Base-by-base conservation (phyloP, 176 grass and related monocot species). In the Rhynchospora breviuscula region DNA sequence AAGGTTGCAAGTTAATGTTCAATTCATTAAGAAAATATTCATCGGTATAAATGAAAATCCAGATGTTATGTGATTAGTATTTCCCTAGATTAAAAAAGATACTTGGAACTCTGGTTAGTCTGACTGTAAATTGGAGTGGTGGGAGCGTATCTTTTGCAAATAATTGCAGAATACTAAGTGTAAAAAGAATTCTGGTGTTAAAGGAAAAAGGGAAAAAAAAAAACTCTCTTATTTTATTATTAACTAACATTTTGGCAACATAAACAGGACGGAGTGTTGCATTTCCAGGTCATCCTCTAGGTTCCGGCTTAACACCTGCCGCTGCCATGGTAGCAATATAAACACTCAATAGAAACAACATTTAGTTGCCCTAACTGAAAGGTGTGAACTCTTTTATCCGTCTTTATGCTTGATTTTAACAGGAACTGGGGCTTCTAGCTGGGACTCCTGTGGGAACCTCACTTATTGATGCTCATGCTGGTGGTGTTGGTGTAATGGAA, bases 391-490 rank as follows among this genome's bases (percentile, higher is more conserved):
- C 13, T 63, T 60, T 88, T 40, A 40, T 52, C n/a, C 52, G 8
- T 65, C n/a, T 49, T 84, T 79, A 73, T 86, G 21, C 67, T 15
- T 78, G n/a, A 29, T 59, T 79, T 66, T 91, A 62, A 80, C 70
- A 98, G 92, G 95, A 95, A 77, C 85, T 98, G 87, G 89, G 92
- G 14, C 87, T 98, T 58, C 78, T 88, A 87, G 85, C 85, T 87
- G 89, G 92, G 46, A 98, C 89, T 75, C 95, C 89, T 70, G 93
- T 95, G 83, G 96, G 92, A 90, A 98, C 92, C 86, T 88, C 93
- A 23, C 93, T 98, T 82, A 98, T 98, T 81, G 89, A 98, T 94
- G 93, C 93, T 89, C 91, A 98, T 88, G 95, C 92, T 84, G 91
- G 95, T 88, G 92, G 96, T 77, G 85, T 98, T 86, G 96, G 96